A percentile compares a stretch with the other conserved stretches of the same genome.
Conservation (phyloP, 768 basidiomycete species). For the Lyophyllum atratum region DNA sequence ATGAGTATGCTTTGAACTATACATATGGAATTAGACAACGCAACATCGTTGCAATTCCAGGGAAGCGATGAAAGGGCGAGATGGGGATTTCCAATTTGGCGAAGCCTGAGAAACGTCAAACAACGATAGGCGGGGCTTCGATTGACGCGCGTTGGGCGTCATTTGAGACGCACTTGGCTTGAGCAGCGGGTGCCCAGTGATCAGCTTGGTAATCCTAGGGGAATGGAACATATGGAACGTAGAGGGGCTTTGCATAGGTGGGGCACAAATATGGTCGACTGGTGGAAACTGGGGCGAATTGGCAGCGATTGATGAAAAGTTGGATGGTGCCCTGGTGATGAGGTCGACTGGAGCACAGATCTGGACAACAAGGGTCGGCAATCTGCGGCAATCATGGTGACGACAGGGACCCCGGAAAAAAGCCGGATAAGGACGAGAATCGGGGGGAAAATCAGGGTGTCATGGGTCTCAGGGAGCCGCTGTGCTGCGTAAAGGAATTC, state of each 20-base stretch:
- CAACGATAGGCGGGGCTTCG: background rate
- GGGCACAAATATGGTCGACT: background rate
- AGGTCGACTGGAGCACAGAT: background rate
- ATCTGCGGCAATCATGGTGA: slow-evolving; percentile 24
- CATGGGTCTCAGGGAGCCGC: slow-evolving; percentile 1
- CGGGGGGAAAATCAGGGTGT: slow-evolving; percentile 9
- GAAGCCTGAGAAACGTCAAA: slow-evolving; percentile 5
- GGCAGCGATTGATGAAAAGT: background rate
- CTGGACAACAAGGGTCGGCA: slow-evolving; percentile 21
- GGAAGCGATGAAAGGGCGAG: background rate
- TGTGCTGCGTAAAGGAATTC: slow-evolving; percentile 20
- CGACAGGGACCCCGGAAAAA: slow-evolving; percentile 22
- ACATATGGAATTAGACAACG: background rate
- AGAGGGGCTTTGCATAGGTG: background rate
- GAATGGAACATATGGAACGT: background rate
- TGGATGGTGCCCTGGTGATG: background rate
- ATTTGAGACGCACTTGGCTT: background rate
- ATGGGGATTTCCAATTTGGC: background rate
- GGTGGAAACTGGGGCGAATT: background rate
- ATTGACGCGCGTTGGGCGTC: background rate
- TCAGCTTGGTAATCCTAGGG: background rate
- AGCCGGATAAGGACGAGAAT: slow-evolving; percentile 6
- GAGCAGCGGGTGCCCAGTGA: background rate
- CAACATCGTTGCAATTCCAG: background rate
- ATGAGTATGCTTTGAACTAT: too few species aligned